Conservation (phyloP, 768 basidiomycete genomes). For the Suillus weaverae region DNA sequence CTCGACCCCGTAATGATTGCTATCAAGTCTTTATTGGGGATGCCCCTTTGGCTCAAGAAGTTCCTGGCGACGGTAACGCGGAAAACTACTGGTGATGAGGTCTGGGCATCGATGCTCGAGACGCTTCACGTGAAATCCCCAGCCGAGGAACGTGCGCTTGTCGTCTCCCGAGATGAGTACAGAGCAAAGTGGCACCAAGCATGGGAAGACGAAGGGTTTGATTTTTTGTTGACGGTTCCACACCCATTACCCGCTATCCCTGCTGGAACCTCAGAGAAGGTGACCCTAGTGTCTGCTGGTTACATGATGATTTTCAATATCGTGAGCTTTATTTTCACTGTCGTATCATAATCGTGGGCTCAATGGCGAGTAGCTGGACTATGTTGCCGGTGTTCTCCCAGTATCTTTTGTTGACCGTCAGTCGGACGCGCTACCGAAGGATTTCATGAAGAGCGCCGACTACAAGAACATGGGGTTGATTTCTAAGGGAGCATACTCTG, state of each 20-base stretch:
- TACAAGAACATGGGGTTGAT: conserved; percentile 40
- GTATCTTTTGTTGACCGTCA: conserved; percentile 51
- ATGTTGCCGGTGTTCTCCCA: conserved; percentile 59
- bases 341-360: neutral
- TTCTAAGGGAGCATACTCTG: conserved; percentile 47
- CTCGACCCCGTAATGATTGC: conserved; percentile 32
- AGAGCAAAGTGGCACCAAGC: conserved; percentile 36
- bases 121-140: conserved; percentile 35
- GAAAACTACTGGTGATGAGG: conserved; percentile 25
- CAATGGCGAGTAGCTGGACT: conserved; percentile 44
- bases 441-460: conserved; percentile 26
- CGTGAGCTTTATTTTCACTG: conserved; percentile 27
- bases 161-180: conserved; percentile 28
- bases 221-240: conserved; percentile 42
- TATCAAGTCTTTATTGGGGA: conserved; percentile 23
- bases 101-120: conserved; percentile 31
- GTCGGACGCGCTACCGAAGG: conserved; percentile 38
- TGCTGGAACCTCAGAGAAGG: conserved; percentile 32
- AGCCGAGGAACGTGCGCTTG: conserved; percentile 28
- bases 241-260: conserved; percentile 42
- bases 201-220: conserved; percentile 38
- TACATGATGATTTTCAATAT: conserved; percentile 45
- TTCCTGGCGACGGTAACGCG: conserved; percentile 42
- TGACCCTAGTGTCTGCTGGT: conserved; percentile 34
- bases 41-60: conserved; percentile 40